Evolutionary conservation across 495 filamentous ascomycete genomes (phyloP).

Genomic region (Aspergillus campestris): DNA sequence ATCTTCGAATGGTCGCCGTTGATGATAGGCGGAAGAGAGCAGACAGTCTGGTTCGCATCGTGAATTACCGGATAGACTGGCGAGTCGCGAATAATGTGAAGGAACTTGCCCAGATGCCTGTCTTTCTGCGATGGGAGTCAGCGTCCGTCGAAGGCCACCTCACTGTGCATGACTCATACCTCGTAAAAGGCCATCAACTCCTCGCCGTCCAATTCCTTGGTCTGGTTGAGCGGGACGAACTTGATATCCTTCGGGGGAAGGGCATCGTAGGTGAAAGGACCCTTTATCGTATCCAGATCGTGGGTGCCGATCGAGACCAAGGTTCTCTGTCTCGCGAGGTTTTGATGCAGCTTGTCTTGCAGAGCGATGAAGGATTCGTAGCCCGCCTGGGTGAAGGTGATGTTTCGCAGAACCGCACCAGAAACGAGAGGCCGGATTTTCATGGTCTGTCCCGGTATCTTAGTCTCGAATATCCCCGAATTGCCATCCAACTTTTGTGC

Average conservation of each 20-base stretch:
- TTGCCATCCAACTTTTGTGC: neutral
- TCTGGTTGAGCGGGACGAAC: slow-evolving; percentile 87
- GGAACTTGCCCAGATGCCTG: slow-evolving; percentile 68
- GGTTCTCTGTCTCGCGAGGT: slow-evolving; percentile 85
- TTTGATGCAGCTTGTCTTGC: slow-evolving; percentile 97
- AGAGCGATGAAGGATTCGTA: slow-evolving; percentile 97
- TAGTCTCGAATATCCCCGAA: neutral
- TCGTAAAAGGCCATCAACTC: slow-evolving; percentile 95
- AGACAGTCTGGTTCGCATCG: slow-evolving; percentile 78
- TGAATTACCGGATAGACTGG: slow-evolving; percentile 96
- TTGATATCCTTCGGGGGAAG: slow-evolving; percentile 84
- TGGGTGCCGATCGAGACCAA: slow-evolving; percentile 95
- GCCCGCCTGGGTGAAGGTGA: slow-evolving; percentile 82
- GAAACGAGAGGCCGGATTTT: slow-evolving; percentile 79
- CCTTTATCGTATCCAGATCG: slow-evolving; percentile 87
- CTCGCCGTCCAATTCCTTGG: slow-evolving; percentile 73
- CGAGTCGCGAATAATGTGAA: slow-evolving; percentile 89
- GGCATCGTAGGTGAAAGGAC: slow-evolving; percentile 95
- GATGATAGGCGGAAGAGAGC: slow-evolving; percentile 95
- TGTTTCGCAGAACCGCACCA: slow-evolving; percentile 74
- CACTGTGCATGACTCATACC: slow-evolving; percentile 24
- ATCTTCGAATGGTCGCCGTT: slow-evolving; percentile 97
- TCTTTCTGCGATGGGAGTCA: slow-evolving; percentile 50
- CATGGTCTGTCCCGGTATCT: slow-evolving; percentile 44
- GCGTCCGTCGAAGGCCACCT: slow-evolving; percentile 1